Conservation (phyloP, 176 grass and related monocot species). For the Raddia distichophylla region DNA sequence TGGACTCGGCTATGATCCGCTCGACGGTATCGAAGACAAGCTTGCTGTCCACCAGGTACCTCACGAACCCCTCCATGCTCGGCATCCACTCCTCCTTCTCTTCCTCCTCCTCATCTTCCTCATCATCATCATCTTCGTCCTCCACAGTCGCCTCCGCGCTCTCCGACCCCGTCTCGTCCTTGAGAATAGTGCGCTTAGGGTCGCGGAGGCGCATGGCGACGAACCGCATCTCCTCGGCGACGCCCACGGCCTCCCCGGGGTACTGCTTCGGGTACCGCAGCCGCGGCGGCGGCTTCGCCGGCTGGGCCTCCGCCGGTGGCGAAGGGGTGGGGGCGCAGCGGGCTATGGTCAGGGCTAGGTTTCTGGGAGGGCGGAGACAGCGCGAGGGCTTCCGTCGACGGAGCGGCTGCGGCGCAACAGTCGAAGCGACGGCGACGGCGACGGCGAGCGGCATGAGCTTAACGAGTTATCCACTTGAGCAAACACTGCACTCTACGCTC, state of each 20-base stretch:
- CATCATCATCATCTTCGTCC: neutral
- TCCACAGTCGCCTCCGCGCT: neutral
- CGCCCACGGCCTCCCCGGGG: constrained; percentile 76
- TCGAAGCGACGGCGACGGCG: constrained; percentile 21
- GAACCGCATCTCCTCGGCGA: constrained; percentile 94
- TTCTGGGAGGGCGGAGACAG: constrained; percentile 4
- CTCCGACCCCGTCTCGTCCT: neutral
- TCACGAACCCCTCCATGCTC: constrained; percentile 73
- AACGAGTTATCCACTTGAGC: constrained; percentile 39
- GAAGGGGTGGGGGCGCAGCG: constrained; percentile 48
- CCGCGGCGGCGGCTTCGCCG: constrained; percentile 23
- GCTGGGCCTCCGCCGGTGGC: neutral
- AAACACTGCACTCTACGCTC: neutral
- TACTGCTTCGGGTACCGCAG: constrained; percentile 53
- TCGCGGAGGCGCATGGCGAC: constrained; percentile 91
- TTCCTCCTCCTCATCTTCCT: neutral
- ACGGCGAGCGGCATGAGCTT: constrained; percentile 47
- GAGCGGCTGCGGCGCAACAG: constrained; percentile 26
- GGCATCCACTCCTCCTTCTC: constrained; percentile 64
- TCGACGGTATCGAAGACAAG: constrained; percentile 92
- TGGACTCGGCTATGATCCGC: constrained; percentile 75
- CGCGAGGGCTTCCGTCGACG: neutral
- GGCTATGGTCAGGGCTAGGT: constrained; percentile 32
- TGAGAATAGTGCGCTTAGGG: constrained; percentile 44
- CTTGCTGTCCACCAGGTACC: constrained; percentile 86